Evolutionary conservation across 192 early-diverging fungal genomes (phyloP).

Genomic region (Linnemannia hyalina): DNA sequence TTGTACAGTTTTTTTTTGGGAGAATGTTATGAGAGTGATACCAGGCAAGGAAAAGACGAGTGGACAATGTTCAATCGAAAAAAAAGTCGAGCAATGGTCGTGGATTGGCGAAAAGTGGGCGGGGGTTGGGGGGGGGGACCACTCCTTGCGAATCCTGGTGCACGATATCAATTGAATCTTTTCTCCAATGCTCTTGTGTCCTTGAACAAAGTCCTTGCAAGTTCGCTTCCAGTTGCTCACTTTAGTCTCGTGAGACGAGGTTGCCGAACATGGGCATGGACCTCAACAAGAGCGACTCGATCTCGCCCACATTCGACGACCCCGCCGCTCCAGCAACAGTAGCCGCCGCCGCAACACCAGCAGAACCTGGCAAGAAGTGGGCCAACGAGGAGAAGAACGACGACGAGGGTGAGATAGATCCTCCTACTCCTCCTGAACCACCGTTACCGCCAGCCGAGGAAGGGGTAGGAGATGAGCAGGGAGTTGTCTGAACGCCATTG

Average conservation of each 20-base stretch:
- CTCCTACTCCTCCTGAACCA: background rate
- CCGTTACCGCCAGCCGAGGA: constrained; percentile 4
- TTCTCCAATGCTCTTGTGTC: no score
- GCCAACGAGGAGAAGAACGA: constrained; percentile 38
- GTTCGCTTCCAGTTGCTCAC: background rate
- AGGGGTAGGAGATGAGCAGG: background rate
- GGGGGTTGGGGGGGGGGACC: no score
- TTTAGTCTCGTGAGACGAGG: constrained; percentile 44
- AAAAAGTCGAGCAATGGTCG: no score
- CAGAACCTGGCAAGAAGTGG: constrained; percentile 14
- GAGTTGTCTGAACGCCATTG: constrained; percentile 1
- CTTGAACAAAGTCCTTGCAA: no score
- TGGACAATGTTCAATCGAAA: background rate
- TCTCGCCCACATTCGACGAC: constrained; percentile 34
- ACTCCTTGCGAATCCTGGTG: no score
- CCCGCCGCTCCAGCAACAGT: background rate
- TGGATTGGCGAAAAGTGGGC: no score
- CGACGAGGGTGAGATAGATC: constrained; percentile 15
- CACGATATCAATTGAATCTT: no score
- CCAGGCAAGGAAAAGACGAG: background rate
- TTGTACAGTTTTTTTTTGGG: background rate
- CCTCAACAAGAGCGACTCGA: constrained; percentile 41
- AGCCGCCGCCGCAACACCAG: constrained; percentile 2
- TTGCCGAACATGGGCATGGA: constrained; percentile 58
- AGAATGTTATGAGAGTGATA: background rate